Conservation (phyloP, 1,284 basidiomycete species). For the Volvariella volvacea region DNA sequence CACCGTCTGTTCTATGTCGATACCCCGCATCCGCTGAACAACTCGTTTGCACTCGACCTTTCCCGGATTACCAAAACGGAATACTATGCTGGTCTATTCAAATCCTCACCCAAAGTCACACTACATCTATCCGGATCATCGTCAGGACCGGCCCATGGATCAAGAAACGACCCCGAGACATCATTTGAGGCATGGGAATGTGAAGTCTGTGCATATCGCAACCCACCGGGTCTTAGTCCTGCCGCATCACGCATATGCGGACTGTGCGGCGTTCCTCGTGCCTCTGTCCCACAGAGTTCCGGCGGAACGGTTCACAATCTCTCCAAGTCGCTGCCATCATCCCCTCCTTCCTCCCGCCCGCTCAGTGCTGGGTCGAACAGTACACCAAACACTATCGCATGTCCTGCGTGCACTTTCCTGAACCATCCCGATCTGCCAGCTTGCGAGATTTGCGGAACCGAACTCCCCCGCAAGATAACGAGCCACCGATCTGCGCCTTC, state of each 20-base stretch:
- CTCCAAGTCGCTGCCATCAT: constrained; percentile 28
- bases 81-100: constrained; percentile 89
- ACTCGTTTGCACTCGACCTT: constrained; percentile 63
- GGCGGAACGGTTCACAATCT: constrained; percentile 20
- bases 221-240: constrained; percentile 63
- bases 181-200: constrained; percentile 71
- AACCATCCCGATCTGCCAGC: constrained; percentile 72
- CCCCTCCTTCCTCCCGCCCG: constrained; percentile 26
- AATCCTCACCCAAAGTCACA: constrained; percentile 86
- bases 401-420: constrained; percentile 87
- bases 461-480: constrained; percentile 35
- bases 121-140: constrained; percentile 46
- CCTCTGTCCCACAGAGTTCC: constrained; percentile 25
- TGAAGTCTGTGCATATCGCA: constrained; percentile 78
- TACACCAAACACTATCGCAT: constrained; percentile 41
- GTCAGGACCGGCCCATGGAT: constrained; percentile 16
- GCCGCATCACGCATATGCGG: constrained; percentile 59
- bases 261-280: constrained; percentile 69
- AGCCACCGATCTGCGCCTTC: constrained; percentile 52
- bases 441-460: constrained; percentile 88
- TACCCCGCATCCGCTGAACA: constrained; percentile 34
- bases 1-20: constrained; percentile 85
- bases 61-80: constrained; percentile 73
- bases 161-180: constrained; percentile 10
- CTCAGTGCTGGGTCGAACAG: constrained; percentile 17